phyloP scores from a whole-genome alignment of 2,329 filamentous ascomycete species.

The Colletotrichum salicis region DNA sequence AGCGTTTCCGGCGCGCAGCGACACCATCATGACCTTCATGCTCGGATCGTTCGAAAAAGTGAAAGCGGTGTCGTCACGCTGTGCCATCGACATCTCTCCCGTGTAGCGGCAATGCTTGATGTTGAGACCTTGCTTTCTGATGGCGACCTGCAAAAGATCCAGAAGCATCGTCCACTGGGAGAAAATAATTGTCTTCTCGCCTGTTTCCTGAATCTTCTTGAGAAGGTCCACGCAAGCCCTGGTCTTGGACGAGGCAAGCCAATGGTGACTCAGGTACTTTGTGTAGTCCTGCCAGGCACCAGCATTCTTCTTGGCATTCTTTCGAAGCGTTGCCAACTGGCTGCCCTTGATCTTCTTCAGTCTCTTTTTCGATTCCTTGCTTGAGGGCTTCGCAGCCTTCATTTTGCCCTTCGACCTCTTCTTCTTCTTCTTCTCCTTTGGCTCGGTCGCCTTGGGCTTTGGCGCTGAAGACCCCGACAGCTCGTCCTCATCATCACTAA shows the following conservation, averaged over 20 bases:
- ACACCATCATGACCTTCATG: constrained; percentile 79
- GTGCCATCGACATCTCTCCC: constrained; percentile 75
- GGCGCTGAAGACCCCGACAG: constrained; percentile 28
- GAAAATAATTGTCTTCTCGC: constrained; percentile 84
- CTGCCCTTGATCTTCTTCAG: constrained; percentile 53
- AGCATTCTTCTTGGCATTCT: constrained; percentile 53
- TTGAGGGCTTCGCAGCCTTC: constrained; percentile 28
- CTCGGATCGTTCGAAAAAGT: constrained; percentile 70
- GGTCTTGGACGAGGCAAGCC: constrained; percentile 80
- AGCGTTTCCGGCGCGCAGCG: constrained; percentile 83
- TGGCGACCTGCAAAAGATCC: constrained; percentile 79
- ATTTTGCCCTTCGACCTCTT: constrained; percentile 35
- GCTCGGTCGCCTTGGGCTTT: constrained; percentile 1
- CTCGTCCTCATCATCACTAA: constrained; percentile 46
- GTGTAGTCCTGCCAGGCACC: constrained; percentile 77
- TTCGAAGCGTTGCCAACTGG: constrained; percentile 42
- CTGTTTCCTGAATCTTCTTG: constrained; percentile 54
- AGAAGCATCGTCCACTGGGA: constrained; percentile 84
- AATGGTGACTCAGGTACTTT: constrained; percentile 73
- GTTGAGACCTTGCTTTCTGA: constrained; percentile 61
- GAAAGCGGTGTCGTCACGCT: constrained; percentile 74
- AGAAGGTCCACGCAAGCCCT: constrained; percentile 75
- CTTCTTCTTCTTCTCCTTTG: constrained; percentile 2
- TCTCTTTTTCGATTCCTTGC: constrained; percentile 39
- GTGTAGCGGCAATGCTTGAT: constrained; percentile 77